A percentile compares a stretch with the other conserved stretches of the same genome.
Conservation (phyloP, 495 filamentous ascomycete species). For the Aspergillus bertholletiae region DNA sequence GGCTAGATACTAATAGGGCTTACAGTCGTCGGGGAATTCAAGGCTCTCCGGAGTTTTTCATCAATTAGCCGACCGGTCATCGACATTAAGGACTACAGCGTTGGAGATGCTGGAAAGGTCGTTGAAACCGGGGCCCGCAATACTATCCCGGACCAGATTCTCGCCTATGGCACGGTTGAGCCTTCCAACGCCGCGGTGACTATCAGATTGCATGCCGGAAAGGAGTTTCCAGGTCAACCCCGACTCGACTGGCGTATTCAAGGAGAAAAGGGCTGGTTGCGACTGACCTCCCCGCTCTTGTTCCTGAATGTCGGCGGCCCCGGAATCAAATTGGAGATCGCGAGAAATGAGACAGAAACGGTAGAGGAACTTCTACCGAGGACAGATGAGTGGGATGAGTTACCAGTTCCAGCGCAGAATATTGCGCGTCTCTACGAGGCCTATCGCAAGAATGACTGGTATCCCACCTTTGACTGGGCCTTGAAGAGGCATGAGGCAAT, state of each 20-base stretch:
- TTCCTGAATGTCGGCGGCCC: constrained; percentile 2
- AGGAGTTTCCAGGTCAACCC: constrained; percentile 4
- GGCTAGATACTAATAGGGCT: background rate
- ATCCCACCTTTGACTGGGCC: constrained; percentile 4
- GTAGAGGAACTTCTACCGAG: background rate
- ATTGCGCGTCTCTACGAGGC: constrained; percentile 5
- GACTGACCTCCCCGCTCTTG: background rate
- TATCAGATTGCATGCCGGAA: background rate
- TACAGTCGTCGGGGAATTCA: constrained; percentile 1
- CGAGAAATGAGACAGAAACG: background rate
- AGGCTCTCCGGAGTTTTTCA: background rate
- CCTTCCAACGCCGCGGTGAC: background rate
- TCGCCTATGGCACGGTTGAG: background rate
- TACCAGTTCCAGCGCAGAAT: constrained; percentile 4
- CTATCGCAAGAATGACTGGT: constrained; percentile 5
- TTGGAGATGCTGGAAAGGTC: background rate
- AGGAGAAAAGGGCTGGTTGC: constrained; percentile 1
- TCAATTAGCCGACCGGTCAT: background rate
- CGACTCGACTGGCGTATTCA: constrained; percentile 9
- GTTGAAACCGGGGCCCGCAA: background rate
- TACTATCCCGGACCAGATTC: constrained; percentile 1
- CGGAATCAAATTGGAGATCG: constrained; percentile 3
- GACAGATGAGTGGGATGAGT: constrained; percentile 1
- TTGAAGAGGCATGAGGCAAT: constrained; percentile 2
- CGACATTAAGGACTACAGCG: background rate